Evolutionary conservation across 257 asterid species (phyloP), one percentile per base, ranked within the genome.

Genomic region (Knoxia roxburghii): DNA sequence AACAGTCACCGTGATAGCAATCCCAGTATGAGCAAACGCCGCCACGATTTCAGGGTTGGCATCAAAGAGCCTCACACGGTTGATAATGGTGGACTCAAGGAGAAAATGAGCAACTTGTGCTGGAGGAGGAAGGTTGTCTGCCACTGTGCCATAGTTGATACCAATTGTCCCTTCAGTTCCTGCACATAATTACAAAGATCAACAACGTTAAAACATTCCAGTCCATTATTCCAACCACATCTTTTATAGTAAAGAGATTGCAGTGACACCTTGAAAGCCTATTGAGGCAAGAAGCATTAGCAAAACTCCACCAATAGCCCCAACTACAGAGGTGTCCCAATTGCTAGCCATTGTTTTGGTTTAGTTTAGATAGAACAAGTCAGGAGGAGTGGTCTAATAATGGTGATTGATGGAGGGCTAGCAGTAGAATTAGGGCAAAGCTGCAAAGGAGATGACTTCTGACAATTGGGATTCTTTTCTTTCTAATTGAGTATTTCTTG

Each of bases 11-110:
- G 86, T 81, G 64, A 85, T 33, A 63, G 81, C 78, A 5, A 89
- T 80, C 1, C 85, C 85, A 2, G 92, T 83, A 69, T 54, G 65
- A 15, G 92, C 86, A 62, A 89, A 89, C 45, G 95, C 96, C 32
- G 73, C 58, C 3, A 89, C 70, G 69, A 82, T 80, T 73, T 76
- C 70, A 0, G 85, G 86, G 69, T 85, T 70, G 46, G 87, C 72
- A 30, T 85, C 89, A 58, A 83, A 89, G 61, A 89, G 72, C 37
- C 87, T 76, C 15, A 87, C 95, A 0, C 83, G 86, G 43, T 67
- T 76, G 73, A 89, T 85, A 40, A 73, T 72, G 72, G 95, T 85
- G 75, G 81, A 79, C 7, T 83, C 75, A 1, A 56, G 76, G 62
- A 87, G 71, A 69, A 86, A 85, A 43, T 26, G 74, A 0, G 90